A percentile compares a stretch with the other conserved stretches of the same genome.
These are phyloP conservation scores for Westerdykella sp. DNA, from an alignment of 2,329 filamentous ascomycete species.

Conservation along the genomic window DNA sequence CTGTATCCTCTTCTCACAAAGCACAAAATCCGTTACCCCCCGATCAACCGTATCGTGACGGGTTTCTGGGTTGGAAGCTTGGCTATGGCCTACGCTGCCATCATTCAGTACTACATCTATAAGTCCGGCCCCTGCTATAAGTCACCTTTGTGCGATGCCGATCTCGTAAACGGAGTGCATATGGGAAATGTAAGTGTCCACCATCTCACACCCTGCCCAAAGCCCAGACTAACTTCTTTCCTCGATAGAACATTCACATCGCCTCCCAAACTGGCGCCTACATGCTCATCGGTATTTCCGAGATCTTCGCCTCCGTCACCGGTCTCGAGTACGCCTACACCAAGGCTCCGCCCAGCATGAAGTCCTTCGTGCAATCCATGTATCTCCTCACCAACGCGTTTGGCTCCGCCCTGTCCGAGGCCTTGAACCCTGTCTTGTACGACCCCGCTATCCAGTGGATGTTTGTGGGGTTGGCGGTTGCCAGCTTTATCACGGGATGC, in stretches of 20 bases:
- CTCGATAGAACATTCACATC: constrained; percentile 38
- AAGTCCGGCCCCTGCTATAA: constrained; percentile 48
- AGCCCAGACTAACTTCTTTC: neutral
- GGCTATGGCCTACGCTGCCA: constrained; percentile 50
- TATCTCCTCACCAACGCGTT: constrained; percentile 57
- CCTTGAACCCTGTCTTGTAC: constrained; percentile 54
- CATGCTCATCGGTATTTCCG: constrained; percentile 43
- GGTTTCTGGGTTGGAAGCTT: constrained; percentile 49
- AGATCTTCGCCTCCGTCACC: constrained; percentile 45
- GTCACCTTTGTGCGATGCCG: constrained; percentile 31
- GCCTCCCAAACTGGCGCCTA: constrained; percentile 43
- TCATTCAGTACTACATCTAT: constrained; percentile 56
- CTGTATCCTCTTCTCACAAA: constrained; percentile 41
- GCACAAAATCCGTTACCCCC: constrained; percentile 39
- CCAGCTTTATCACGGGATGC: constrained; percentile 26
- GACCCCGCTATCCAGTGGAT: constrained; percentile 65
- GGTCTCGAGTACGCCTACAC: constrained; percentile 46
- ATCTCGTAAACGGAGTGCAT: constrained; percentile 21
- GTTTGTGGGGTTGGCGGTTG: constrained; percentile 35
- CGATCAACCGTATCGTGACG: constrained; percentile 50
- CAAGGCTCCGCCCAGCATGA: constrained; percentile 44
- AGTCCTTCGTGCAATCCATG: constrained; percentile 47
- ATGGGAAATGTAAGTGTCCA: constrained; percentile 21
- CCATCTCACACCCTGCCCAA: neutral
- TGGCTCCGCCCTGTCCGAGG: constrained; percentile 57